Evolutionary conservation across 495 filamentous ascomycete genomes (phyloP).

Genomic region (Xylaria telfairii): DNA sequence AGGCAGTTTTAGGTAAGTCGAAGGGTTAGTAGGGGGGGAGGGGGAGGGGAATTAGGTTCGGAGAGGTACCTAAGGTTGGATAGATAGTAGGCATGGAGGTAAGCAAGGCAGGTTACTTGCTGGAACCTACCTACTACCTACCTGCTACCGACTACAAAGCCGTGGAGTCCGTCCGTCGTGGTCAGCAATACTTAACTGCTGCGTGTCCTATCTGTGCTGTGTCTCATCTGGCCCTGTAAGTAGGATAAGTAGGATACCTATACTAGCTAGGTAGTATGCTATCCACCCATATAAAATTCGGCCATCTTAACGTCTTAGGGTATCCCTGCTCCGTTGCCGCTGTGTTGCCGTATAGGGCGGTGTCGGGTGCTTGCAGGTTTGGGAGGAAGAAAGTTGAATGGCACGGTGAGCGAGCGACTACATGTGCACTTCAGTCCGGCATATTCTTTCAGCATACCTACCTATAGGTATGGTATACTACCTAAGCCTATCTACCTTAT

Average conservation of each 20-base stretch:
- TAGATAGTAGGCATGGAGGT: not conserved
- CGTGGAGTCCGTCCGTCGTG: not conserved
- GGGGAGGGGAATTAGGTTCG: not conserved
- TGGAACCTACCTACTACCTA: not conserved
- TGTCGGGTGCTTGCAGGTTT: not conserved
- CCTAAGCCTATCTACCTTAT: not conserved
- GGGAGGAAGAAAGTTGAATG: not conserved
- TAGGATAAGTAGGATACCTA: no score
- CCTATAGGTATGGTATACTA: no score
- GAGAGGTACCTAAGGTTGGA: not conserved
- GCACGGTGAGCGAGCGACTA: not conserved
- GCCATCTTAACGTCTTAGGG: not conserved
- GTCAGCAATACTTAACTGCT: not conserved
- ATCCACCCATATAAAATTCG: not conserved
- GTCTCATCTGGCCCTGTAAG: not conserved
- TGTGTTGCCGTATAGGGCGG: not conserved
- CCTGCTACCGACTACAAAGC: not conserved
- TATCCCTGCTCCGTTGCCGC: slow-evolving; percentile 6
- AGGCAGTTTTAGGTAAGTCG: not conserved
- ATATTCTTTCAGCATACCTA: not conserved
- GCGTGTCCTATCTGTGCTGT: slow-evolving; percentile 8
- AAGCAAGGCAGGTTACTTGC: not conserved
- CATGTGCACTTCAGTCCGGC: not conserved
- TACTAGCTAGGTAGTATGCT: not conserved
- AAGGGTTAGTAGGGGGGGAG: not conserved